Conservation (phyloP, 768 basidiomycete genomes). For the Termitomyces sp. region DNA sequence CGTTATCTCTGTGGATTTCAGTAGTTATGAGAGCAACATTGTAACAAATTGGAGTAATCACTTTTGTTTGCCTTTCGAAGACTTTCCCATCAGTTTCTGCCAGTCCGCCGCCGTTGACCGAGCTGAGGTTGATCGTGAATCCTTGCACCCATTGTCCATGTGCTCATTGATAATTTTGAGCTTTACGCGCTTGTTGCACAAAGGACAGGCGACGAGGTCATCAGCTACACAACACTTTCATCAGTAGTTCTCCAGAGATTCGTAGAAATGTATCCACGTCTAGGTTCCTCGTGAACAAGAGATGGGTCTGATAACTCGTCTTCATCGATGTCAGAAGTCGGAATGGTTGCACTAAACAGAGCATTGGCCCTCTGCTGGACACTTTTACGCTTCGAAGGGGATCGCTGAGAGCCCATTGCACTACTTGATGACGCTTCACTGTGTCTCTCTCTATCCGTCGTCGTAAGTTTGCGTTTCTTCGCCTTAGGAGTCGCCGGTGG, state of each 20-base stretch:
- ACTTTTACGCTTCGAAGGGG: slow-evolving; percentile 17
- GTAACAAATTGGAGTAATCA: background rate
- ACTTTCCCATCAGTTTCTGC: slow-evolving; percentile 38
- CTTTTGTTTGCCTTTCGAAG: slow-evolving; percentile 41
- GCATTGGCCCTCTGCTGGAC: slow-evolving; percentile 7
- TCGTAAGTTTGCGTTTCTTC: slow-evolving; percentile 14
- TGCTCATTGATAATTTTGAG: slow-evolving; percentile 55
- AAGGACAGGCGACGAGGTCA: slow-evolving; percentile 50
- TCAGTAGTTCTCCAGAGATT: background rate
- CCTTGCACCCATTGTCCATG: slow-evolving; percentile 57
- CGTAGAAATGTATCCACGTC: slow-evolving; percentile 6
- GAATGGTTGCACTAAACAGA: slow-evolving; percentile 13
- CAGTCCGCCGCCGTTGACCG: slow-evolving; percentile 32
- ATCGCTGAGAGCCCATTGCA: slow-evolving; percentile 13
- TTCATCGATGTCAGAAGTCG: slow-evolving; percentile 34
- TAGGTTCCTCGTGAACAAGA: background rate
- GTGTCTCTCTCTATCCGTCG: background rate
- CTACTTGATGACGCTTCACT: slow-evolving; percentile 5
- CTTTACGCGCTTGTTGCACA: slow-evolving; percentile 47
- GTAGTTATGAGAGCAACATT: background rate
- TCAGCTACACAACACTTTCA: slow-evolving; percentile 22
- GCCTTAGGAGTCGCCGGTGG: slow-evolving; percentile 6
- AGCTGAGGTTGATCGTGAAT: slow-evolving; percentile 20
- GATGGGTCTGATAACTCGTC: slow-evolving; percentile 18
- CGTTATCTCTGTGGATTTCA: slow-evolving; percentile 5